Percentiles rank a stretch among this genome's conserved stretches.
These are phyloP conservation scores for Lodderomyces orthopsilosis DNA, from an alignment of 1,139 yeast genomes.

Conservation along the genomic window DNA sequence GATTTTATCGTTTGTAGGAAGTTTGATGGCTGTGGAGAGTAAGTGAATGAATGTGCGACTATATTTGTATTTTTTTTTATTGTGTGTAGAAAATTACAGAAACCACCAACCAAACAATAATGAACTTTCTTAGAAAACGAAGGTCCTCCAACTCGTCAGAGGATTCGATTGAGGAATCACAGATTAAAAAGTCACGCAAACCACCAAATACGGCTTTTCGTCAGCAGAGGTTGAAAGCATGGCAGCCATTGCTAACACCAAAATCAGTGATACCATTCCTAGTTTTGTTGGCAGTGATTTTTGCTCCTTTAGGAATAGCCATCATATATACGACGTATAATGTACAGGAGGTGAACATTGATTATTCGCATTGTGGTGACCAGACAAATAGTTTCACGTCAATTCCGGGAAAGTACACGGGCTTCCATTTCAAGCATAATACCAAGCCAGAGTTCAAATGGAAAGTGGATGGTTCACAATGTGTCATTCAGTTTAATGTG, in stretches of 20 bases:
- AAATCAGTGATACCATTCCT: conserved; percentile 70
- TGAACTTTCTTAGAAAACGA: conserved; percentile 43
- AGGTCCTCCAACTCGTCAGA: conserved; percentile 25
- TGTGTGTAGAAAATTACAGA: neutral
- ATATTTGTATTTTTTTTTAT: neutral
- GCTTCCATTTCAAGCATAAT: conserved; percentile 52
- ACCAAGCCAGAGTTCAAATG: conserved; percentile 51
- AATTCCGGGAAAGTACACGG: conserved; percentile 52
- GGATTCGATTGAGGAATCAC: conserved; percentile 20
- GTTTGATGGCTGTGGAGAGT: conserved; percentile 64
- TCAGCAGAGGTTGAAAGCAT: conserved; percentile 69
- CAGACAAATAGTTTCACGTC: conserved; percentile 28
- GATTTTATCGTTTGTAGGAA: conserved; percentile 90
- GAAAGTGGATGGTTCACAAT: conserved; percentile 45
- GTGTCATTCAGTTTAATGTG: conserved; percentile 56
- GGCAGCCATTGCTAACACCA: conserved; percentile 83
- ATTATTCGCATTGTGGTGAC: conserved; percentile 56
- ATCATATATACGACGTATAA: conserved; percentile 56
- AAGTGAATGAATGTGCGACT: neutral
- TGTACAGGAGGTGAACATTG: conserved; percentile 56
- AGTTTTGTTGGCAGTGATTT: conserved; percentile 58
- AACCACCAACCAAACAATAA: conserved; percentile 12
- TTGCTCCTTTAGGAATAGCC: conserved; percentile 74
- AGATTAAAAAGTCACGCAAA: conserved; percentile 51
- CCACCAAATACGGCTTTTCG: conserved; percentile 81